Conservation (phyloP, 176 grass and related monocot species). For the Eleusine coracana region DNA sequence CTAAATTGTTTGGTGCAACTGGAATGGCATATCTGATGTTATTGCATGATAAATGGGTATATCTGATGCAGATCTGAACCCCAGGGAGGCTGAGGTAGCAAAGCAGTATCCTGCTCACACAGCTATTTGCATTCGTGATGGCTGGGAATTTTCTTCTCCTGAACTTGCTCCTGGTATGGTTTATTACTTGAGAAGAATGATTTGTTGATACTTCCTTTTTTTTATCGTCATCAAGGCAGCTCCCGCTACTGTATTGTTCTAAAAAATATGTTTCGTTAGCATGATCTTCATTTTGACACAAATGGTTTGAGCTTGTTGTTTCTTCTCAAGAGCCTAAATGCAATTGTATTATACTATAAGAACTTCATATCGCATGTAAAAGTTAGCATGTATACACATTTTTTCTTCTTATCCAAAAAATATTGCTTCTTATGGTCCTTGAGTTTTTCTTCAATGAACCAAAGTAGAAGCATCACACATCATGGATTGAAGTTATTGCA, state of each 20-base stretch:
- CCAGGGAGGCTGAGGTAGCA: conserved; percentile 61
- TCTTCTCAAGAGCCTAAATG: not conserved
- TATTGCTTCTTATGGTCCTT: conserved; percentile 1
- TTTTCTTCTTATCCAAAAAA: not conserved
- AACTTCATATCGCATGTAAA: not conserved
- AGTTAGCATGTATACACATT: not conserved
- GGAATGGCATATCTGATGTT: not conserved
- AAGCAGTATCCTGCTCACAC: conserved; percentile 91
- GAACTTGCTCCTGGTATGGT: conserved; percentile 78
- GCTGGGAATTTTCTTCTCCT: conserved; percentile 78
- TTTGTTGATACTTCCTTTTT: conserved; percentile 9
- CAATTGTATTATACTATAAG: not conserved
- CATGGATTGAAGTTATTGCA: conserved; percentile 23
- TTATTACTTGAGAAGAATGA: conserved; percentile 41
- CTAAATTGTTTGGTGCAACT: conserved; percentile 31
- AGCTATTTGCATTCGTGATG: conserved; percentile 89
- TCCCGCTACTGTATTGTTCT: conserved; percentile 25
- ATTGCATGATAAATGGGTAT: conserved; percentile 18
- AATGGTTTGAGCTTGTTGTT: conserved; percentile 11
- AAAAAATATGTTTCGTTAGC: conserved; percentile 17
- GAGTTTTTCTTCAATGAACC: conserved; percentile 21
- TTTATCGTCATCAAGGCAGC: conserved; percentile 28
- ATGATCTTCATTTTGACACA: conserved; percentile 19
- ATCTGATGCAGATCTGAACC: conserved; percentile 71
- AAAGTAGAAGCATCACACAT: not conserved